Evolutionary conservation across 345 rosid genomes (phyloP).

Genomic region (Heritiera littoralis): DNA sequence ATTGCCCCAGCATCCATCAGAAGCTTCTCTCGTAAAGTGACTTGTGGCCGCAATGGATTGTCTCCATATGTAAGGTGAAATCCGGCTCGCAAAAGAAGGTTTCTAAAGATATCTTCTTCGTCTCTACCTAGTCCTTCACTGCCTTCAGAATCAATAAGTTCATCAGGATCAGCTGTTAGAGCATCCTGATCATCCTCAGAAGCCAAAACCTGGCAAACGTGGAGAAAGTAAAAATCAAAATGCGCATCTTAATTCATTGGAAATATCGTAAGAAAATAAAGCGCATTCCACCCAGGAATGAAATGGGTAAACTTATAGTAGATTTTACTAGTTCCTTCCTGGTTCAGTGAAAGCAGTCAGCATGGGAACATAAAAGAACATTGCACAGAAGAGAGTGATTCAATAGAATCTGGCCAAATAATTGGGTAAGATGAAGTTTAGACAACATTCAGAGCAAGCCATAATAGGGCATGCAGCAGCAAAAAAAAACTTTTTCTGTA

Average conservation of each 20-base stretch:
- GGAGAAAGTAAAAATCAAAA: neutral
- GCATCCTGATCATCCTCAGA: slow-evolving; percentile 99
- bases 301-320: neutral
- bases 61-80: slow-evolving; percentile 94
- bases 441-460: neutral
- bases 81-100: slow-evolving; percentile 96
- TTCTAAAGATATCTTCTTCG: slow-evolving; percentile 96
- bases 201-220: slow-evolving; percentile 73
- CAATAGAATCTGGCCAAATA: neutral
- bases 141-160: slow-evolving; percentile 94
- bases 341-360: slow-evolving; percentile 29
- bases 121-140: slow-evolving; percentile 95
- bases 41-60: slow-evolving; percentile 87
- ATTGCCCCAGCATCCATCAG: slow-evolving; percentile 99
- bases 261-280: neutral
- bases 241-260: neutral
- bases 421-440: neutral
- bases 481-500: neutral
- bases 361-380: slow-evolving; percentile 28
- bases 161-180: slow-evolving; percentile 99
- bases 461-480: neutral
- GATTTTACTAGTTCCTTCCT: neutral
- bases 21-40: slow-evolving; percentile 85
- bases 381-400: neutral
- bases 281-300: neutral